These are phyloP conservation scores for Colletotrichum coccodes DNA, from an alignment of 2,329 filamentous ascomycete genomes.

Conservation along the genomic window DNA sequence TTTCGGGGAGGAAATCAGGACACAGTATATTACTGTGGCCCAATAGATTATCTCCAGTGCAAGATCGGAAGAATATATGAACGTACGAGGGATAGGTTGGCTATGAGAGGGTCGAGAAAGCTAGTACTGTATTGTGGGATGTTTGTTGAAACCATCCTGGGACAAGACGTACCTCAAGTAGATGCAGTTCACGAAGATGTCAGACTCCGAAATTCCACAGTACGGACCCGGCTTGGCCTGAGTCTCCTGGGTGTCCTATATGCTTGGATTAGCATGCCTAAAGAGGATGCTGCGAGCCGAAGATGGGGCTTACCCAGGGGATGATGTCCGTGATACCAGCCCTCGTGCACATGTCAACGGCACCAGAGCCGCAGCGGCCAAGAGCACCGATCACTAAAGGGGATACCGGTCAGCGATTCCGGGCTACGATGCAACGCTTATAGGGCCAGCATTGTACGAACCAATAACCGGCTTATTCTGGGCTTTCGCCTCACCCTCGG, in stretches of 20 bases:
- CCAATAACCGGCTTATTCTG: too few relatives aligned
- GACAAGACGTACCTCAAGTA: constrained; percentile 65
- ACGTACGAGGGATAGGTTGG: constrained; percentile 43
- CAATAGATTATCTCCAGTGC: not conserved
- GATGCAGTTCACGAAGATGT: constrained; percentile 89
- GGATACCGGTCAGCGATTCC: too few relatives aligned
- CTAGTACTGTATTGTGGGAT: not conserved
- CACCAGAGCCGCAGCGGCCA: constrained; percentile 87
- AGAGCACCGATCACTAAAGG: constrained; percentile 88
- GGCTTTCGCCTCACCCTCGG: constrained; percentile 75
- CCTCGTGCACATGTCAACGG: constrained; percentile 81
- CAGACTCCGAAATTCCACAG: constrained; percentile 77
- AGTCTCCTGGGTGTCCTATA: constrained; percentile 84
- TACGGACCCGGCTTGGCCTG: constrained; percentile 77
- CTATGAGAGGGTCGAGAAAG: constrained; percentile 42
- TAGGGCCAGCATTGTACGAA: too few relatives aligned
- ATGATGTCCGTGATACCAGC: constrained; percentile 73
- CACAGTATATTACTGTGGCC: not conserved
- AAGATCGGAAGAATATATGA: not conserved
- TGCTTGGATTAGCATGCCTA: constrained; percentile 56
- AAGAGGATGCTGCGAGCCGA: constrained; percentile 24
- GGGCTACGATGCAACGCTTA: too few relatives aligned
- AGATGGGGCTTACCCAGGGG: constrained; percentile 42
- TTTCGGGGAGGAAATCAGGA: not conserved
- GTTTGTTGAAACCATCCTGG: too few relatives aligned